Conservation (phyloP, 2,329 filamentous ascomycete genomes). For the Raffaelea arxii region DNA sequence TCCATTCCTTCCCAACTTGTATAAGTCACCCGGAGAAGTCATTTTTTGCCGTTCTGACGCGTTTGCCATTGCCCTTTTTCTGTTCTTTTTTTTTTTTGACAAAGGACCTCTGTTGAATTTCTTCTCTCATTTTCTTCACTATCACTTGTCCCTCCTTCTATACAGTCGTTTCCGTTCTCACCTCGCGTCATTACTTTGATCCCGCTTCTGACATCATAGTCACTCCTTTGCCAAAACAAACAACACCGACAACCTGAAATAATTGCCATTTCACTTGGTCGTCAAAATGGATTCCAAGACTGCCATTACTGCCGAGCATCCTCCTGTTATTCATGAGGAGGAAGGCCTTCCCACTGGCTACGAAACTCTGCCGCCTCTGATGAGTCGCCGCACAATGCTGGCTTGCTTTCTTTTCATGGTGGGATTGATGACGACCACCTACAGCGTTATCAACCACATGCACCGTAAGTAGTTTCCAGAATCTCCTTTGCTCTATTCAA, state of each 20-base stretch:
- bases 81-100: conserved; percentile 1
- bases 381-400: too few species aligned
- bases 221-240: neutral
- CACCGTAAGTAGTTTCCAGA: conserved; percentile 1
- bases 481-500: neutral
- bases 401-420: neutral
- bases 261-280: neutral
- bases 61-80: neutral
- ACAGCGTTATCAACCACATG: neutral
- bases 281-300: conserved; percentile 6
- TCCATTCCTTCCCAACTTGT: neutral
- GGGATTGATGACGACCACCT: neutral
- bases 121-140: conserved; percentile 1
- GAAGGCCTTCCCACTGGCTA: neutral
- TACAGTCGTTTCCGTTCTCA: neutral
- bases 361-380: neutral
- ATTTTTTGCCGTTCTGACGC: neutral
- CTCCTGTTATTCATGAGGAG: conserved; percentile 4
- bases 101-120: neutral
- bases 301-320: neutral
- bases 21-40: neutral
- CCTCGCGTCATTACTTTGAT: neutral
- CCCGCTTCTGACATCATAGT: neutral
- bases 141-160: neutral
- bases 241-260: neutral